Base-by-base conservation (phyloP, 2,329 filamentous ascomycete species). In the Beauveria caledonica region DNA sequence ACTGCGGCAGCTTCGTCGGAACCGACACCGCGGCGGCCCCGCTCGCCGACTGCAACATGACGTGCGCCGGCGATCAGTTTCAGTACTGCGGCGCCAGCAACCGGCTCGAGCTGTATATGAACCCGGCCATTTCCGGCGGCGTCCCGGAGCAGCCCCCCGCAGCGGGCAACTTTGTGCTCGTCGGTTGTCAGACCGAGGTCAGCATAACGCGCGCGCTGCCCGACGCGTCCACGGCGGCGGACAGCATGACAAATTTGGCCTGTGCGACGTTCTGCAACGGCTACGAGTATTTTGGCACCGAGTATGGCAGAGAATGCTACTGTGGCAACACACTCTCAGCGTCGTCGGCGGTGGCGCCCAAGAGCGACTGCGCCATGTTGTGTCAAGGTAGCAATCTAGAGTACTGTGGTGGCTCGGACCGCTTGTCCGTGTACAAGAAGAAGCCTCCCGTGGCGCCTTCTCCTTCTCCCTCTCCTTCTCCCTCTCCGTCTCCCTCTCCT, bases 371-470 rank as follows among this genome's bases (percentile, higher is more conserved):
- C 66, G 66, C 60, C 5, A 77, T 79, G 73, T 63, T 70, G 19
- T 79, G 77, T 65, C 68, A 68, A 2, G 77, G 76, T 1, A 72
- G 71, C 55, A 64, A 60, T 13, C 50, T 57, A 1, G 68, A 77
- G 67, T 73, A 69, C 59, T 79, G 77, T 59, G 77, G 77, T 21
- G 74, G 69, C 7, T 68, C 71, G 2, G 72, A 72, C 61, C 67
- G 76, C 61, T 62, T 79, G 64, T 70, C 68, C 6, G 65, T 74
- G 17, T 75, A 74, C 46, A 68, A 66, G 58, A 70, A 68, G 67
- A 66, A 66, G 63, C 58, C 62, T 21, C 58, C 55, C 1, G 49
- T 55, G 44, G 17, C 36, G 36, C 56, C 56, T 3, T 11, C 33
- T 4, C 36, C 50, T 7, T 19, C 33, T 8, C 15, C 50, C 4